Base-by-base conservation (phyloP, 345 rosid genomes). In the Syzygium grande region DNA sequence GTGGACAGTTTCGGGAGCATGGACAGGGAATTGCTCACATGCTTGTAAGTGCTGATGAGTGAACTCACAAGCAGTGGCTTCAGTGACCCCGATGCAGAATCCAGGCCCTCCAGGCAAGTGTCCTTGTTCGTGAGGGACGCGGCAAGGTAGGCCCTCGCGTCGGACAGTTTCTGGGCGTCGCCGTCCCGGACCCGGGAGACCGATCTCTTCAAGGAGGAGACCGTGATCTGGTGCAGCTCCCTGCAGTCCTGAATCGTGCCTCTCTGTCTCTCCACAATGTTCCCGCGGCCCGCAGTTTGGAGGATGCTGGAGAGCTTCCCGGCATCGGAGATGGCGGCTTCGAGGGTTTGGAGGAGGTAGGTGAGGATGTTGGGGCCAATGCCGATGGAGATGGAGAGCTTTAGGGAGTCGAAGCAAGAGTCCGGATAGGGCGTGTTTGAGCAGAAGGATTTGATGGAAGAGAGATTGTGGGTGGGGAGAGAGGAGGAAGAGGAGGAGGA, bases 71-170 rank as follows among this genome's bases (percentile, higher is more conserved):
- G 85, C 30, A 85, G 85, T n/a, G 96, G 92, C 90, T 93, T 94
- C 68, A 91, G 85, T 1, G 96, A 88, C 68, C 99, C 98, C 1
- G 98, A 91, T 61, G 97, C 98, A 7, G 96, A 91, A 83, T 92
- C 92, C 34, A 97, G 92, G 51, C 97, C 98, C 86, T 97, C 99
- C 52, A 96, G 91, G 91, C 99, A 97, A 5, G 99, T 97, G 88
- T 90, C 92, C 94, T 95, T 94, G 95, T 97, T 97, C 5, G 98
- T 96, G 25, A 96, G 91, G 73, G 97, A 95, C 38, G 98, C 98
- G 51, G 96, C 94, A 1, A 97, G 93, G 86, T 93, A 97, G 46
- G 96, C 89, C 86, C 93, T 93, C 53, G 95, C 93, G 86, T 96
- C 98, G 2, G 91, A 88, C 73, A 97, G 85, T 55, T 92, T 93